These are phyloP conservation scores for Rubus parviflorus DNA, from an alignment of 306 rosid species.

Conservation along the genomic window DNA sequence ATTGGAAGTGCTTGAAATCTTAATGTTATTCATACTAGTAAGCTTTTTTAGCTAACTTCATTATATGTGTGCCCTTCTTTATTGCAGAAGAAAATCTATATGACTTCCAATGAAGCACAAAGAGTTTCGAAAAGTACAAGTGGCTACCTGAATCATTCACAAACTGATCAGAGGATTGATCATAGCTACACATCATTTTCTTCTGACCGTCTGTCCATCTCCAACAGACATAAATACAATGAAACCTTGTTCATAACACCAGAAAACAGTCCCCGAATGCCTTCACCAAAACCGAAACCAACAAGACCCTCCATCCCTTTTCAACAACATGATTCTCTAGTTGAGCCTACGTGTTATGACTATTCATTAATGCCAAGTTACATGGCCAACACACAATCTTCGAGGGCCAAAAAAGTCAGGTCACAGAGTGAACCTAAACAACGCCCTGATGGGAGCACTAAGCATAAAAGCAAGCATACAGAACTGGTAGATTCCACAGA, in stretches of 20 bases:
- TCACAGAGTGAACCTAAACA: slow-evolving; percentile 87
- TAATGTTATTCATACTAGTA: too few species aligned
- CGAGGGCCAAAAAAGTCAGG: slow-evolving; percentile 64
- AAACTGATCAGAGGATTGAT: slow-evolving; percentile 31
- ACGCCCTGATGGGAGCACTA: slow-evolving; percentile 46
- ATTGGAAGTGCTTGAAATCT: too few species aligned
- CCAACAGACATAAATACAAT: slow-evolving; percentile 35
- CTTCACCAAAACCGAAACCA: slow-evolving; percentile 34
- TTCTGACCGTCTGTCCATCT: slow-evolving; percentile 44
- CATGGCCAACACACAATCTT: slow-evolving; percentile 75
- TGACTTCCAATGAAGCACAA: slow-evolving; percentile 39
- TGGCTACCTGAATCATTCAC: slow-evolving; percentile 44
- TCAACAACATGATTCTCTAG: slow-evolving; percentile 32
- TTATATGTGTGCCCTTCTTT: slow-evolving; percentile 15
- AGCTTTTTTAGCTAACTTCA: not conserved
- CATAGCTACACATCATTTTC: slow-evolving; percentile 30
- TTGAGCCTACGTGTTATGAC: slow-evolving; percentile 20
- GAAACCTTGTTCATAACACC: slow-evolving; percentile 26
- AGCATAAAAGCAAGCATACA: slow-evolving; percentile 39
- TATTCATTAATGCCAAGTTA: slow-evolving; percentile 54
- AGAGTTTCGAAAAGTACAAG: slow-evolving; percentile 48
- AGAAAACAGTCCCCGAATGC: slow-evolving; percentile 42
- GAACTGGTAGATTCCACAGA: slow-evolving; percentile 31
- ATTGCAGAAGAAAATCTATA: slow-evolving; percentile 41
- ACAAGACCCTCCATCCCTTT: slow-evolving; percentile 30